These are phyloP conservation scores for Quercus alba DNA, from an alignment of 306 rosid species.

Conservation along the genomic window DNA sequence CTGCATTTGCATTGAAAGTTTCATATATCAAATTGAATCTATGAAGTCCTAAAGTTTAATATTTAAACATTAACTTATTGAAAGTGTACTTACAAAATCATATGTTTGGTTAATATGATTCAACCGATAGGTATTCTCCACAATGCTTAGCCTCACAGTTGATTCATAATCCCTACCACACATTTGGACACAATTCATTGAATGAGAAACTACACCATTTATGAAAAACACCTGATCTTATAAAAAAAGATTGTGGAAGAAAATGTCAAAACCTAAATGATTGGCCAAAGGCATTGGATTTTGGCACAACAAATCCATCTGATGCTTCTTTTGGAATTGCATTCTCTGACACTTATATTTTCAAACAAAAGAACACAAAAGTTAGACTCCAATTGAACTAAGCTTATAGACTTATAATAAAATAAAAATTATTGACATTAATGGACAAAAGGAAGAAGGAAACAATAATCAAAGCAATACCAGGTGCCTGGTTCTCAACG, in stretches of 20 bases:
- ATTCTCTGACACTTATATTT: not conserved
- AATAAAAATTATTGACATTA: too few relatives aligned
- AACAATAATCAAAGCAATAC: not conserved
- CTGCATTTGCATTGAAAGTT: too few relatives aligned
- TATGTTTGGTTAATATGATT: conserved; percentile 40
- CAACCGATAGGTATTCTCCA: conserved; percentile 32
- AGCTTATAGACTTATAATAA: not conserved
- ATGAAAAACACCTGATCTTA: not conserved
- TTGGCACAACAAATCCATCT: not conserved
- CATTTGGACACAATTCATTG: not conserved
- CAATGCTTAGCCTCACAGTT: conserved; percentile 29
- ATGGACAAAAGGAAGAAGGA: not conserved
- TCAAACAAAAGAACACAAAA: not conserved
- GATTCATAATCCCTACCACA: conserved; percentile 30
- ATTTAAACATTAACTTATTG: too few relatives aligned
- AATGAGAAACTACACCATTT: too few relatives aligned
- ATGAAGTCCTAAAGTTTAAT: too few relatives aligned
- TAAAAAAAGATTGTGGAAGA: not conserved
- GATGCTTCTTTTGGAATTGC: not conserved
- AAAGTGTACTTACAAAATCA: conserved; percentile 33
- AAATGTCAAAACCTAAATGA: not conserved
- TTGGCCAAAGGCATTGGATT: conserved; percentile 5
- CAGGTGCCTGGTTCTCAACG: not conserved
- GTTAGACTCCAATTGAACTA: not conserved
- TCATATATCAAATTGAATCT: too few relatives aligned